These are phyloP conservation scores for Euclidium syriacum DNA, from an alignment of 345 rosid species.

Conservation along the genomic window DNA sequence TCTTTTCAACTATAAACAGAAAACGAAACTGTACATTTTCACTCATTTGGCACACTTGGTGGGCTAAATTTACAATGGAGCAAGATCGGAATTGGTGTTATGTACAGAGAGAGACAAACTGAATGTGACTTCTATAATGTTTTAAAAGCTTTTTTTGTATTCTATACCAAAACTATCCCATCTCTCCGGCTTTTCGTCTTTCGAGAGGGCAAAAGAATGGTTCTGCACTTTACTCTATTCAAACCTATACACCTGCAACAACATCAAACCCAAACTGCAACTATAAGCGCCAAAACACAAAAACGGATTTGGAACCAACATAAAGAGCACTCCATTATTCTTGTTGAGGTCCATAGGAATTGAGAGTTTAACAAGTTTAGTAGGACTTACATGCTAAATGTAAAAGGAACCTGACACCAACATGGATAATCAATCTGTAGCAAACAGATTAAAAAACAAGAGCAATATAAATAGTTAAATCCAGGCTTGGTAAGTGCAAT, in stretches of 20 bases:
- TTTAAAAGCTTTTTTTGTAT: neutral
- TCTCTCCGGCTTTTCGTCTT: conserved; percentile 16
- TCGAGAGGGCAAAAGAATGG: conserved; percentile 36
- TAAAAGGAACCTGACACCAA: conserved; percentile 13
- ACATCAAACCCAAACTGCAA: neutral
- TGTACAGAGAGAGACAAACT: conserved; percentile 15
- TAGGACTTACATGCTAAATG: conserved; percentile 19
- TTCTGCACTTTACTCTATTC: conserved; percentile 24
- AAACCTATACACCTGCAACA: conserved; percentile 32
- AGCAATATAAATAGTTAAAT: neutral
- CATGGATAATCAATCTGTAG: conserved; percentile 17
- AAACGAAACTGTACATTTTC: conserved; percentile 22
- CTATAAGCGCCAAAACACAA: neutral
- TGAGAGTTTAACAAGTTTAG: neutral
- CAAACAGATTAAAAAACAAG: conserved; percentile 1
- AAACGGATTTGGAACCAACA: neutral
- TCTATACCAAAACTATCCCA: conserved; percentile 35
- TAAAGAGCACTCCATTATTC: neutral
- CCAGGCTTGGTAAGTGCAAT: neutral
- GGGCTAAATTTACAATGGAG: conserved; percentile 19
- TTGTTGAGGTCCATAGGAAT: neutral
- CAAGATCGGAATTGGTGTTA: neutral
- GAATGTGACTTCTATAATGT: conserved; percentile 16
- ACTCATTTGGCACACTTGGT: conserved; percentile 23
- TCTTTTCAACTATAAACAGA: conserved; percentile 5